Conservation (phyloP, 345 rosid genomes). For the Conringia planisiliqua region DNA sequence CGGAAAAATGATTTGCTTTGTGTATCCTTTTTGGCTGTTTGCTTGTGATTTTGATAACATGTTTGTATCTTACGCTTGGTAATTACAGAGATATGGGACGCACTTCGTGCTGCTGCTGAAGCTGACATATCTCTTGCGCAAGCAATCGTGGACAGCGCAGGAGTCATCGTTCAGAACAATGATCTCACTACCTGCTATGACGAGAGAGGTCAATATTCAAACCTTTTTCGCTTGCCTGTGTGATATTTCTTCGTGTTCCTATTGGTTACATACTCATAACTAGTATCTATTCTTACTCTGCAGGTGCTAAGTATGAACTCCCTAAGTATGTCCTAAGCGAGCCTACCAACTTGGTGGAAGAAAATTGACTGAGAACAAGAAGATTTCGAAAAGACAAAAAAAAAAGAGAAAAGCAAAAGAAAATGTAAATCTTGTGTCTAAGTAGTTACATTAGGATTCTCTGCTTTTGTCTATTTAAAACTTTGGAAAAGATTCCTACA, state of each 20-base stretch:
- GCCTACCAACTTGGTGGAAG: conserved; percentile 79
- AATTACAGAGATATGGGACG: conserved; percentile 83
- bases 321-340: conserved; percentile 92
- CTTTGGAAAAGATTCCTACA: background rate
- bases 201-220: conserved; percentile 61
- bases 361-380: conserved; percentile 34
- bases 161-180: conserved; percentile 73
- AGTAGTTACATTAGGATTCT: conserved; percentile 37
- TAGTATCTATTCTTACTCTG: conserved; percentile 7
- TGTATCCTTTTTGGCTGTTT: background rate
- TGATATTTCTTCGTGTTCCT: background rate
- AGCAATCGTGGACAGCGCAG: conserved; percentile 84
- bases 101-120: conserved; percentile 87
- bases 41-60: background rate
- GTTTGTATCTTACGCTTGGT: background rate
- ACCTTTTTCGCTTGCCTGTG: background rate
- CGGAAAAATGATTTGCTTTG: background rate
- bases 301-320: conserved; percentile 93
- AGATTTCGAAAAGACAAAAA: conserved; percentile 8
- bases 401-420: background rate
- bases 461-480: conserved; percentile 29
- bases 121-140: conserved; percentile 69
- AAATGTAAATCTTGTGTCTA: conserved; percentile 33
- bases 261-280: background rate
- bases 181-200: conserved; percentile 84